phyloP scores from a whole-genome alignment of 768 basidiomycete genomes.

The Leucocoprinus leucothites region DNA sequence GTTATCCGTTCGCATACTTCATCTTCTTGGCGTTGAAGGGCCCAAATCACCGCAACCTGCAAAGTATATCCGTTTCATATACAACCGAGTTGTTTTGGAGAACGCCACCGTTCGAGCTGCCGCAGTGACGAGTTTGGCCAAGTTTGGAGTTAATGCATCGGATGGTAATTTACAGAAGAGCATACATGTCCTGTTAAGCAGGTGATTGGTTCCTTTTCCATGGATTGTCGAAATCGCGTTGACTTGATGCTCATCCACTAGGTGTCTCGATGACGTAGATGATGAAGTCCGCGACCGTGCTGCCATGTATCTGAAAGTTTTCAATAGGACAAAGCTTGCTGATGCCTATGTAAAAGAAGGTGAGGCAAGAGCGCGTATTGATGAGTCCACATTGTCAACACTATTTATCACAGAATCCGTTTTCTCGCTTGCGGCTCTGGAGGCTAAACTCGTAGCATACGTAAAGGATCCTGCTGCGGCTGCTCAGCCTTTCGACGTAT shows the following conservation, averaged over 20 bases:
- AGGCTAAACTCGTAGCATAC: conserved; percentile 90
- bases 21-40: conserved; percentile 93
- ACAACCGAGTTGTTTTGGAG: conserved; percentile 98
- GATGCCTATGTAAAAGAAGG: conserved; percentile 92
- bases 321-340: conserved; percentile 76
- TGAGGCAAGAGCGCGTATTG: conserved; percentile 22
- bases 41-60: conserved; percentile 95
- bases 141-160: conserved; percentile 89
- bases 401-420: conserved; percentile 69
- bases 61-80: conserved; percentile 99
- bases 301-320: conserved; percentile 85
- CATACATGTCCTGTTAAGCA: conserved; percentile 79
- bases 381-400: not conserved
- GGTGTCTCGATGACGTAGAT: conserved; percentile 96
- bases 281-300: conserved; percentile 99
- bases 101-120: conserved; percentile 98
- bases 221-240: not conserved
- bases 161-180: conserved; percentile 81
- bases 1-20: conserved; percentile 93
- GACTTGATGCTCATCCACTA: conserved; percentile 24
- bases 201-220: conserved; percentile 41
- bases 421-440: conserved; percentile 86
- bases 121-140: conserved; percentile 91
- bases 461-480: conserved; percentile 78
- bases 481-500: conserved; percentile 76